phyloP scores from a whole-genome alignment of 2,329 filamentous ascomycete genomes.

The Blastomyces gilchristii region DNA sequence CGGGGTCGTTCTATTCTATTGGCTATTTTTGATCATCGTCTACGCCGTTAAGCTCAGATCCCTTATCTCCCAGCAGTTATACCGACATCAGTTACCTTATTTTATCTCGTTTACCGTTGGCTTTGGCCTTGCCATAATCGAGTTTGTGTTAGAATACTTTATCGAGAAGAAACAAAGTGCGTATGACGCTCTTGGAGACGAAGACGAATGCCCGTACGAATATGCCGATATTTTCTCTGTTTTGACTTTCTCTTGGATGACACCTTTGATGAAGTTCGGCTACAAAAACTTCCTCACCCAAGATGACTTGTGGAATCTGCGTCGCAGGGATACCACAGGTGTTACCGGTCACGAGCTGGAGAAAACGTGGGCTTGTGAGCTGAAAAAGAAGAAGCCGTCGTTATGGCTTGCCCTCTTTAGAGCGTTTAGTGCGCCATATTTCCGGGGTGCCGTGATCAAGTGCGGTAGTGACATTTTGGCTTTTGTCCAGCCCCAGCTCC shows the following conservation, averaged over 20 bases:
- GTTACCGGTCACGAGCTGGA: conserved; percentile 61
- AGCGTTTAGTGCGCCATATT: conserved; percentile 77
- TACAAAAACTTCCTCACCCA: conserved; percentile 89
- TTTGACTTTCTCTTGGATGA: conserved; percentile 97
- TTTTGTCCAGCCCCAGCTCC: conserved; percentile 82
- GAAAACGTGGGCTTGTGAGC: conserved; percentile 64
- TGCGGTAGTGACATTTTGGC: conserved; percentile 73
- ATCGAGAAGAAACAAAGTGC: conserved; percentile 66
- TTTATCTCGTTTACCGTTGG: conserved; percentile 67
- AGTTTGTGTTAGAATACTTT: conserved; percentile 75
- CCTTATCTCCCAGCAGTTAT: conserved; percentile 65
- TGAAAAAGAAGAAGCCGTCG: conserved; percentile 64
- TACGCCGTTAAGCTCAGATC: conserved; percentile 78
- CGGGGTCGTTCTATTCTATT: conserved; percentile 82
- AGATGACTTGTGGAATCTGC: conserved; percentile 88
- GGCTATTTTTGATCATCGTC: conserved; percentile 73
- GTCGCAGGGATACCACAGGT: conserved; percentile 67
- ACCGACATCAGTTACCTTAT: conserved; percentile 56
- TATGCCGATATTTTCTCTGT: conserved; percentile 90
- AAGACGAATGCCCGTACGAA: conserved; percentile 63
- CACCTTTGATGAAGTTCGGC: conserved; percentile 88
- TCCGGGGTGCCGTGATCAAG: conserved; percentile 76
- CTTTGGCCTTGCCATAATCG: conserved; percentile 56
- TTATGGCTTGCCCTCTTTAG: conserved; percentile 78
- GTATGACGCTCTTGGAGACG: conserved; percentile 56